Conservation (phyloP, 306 rosid species). For the Vigna radiata region DNA sequence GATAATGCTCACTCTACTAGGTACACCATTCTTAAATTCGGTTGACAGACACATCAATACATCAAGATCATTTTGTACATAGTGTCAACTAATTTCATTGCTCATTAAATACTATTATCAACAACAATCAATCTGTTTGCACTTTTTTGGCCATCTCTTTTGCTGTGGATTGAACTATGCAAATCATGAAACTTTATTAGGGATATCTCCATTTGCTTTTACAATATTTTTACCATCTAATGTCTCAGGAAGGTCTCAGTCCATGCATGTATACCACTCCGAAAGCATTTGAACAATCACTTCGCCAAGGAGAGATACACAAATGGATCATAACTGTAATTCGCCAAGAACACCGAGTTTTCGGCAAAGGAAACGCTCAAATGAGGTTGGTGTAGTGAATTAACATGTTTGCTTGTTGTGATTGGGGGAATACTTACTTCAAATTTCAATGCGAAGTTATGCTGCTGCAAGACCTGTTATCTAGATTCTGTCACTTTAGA, state of each 20-base stretch:
- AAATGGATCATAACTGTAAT: slow-evolving; percentile 48
- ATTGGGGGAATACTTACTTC: background rate
- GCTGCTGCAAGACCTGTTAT: background rate
- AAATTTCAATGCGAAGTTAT: background rate
- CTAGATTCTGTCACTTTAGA: background rate
- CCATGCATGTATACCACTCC: slow-evolving; percentile 35
- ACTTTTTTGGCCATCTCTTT: background rate
- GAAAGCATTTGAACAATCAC: slow-evolving; percentile 33
- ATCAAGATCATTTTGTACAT: slow-evolving; percentile 7
- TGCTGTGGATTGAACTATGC: slow-evolving; percentile 4
- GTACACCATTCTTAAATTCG: slow-evolving; percentile 16
- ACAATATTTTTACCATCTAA: slow-evolving; percentile 35
- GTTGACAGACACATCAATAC: background rate
- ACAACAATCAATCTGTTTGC: background rate
- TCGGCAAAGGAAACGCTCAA: slow-evolving; percentile 68
- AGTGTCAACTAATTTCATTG: background rate
- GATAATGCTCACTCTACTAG: background rate
- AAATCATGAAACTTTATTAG: background rate
- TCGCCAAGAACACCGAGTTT: slow-evolving; percentile 54
- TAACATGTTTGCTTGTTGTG: slow-evolving; percentile 29
- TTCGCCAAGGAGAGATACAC: slow-evolving; percentile 50
- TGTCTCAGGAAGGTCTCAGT: slow-evolving; percentile 44
- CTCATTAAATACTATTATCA: background rate
- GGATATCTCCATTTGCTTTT: background rate
- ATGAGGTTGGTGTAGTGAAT: slow-evolving; percentile 59